A percentile compares a stretch with the other conserved stretches of the same genome.
Evolutionary conservation across 192 early-diverging fungal species (phyloP).

Genomic region (Lobosporangium transversale): DNA sequence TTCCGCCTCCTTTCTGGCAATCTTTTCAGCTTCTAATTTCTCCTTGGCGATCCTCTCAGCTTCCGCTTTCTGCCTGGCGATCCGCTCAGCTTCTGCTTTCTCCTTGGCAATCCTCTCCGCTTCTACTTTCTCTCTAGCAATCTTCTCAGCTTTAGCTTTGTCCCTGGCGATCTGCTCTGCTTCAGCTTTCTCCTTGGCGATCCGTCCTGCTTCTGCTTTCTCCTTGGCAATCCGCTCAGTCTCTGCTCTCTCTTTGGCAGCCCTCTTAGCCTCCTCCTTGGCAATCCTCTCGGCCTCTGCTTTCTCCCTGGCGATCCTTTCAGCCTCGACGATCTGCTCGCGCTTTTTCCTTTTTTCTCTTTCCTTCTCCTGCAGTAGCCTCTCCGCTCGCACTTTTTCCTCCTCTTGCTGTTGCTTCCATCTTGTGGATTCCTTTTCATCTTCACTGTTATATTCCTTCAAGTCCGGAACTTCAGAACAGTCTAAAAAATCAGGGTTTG

Average conservation of each 20-base stretch:
- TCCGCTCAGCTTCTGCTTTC: not conserved
- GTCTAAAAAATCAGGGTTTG: too few relatives aligned
- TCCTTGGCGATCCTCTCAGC: not conserved
- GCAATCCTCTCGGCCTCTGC: not conserved
- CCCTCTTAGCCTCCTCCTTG: constrained; percentile 7
- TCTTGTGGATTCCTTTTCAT: too few relatives aligned
- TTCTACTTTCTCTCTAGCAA: not conserved
- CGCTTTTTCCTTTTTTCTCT: too few relatives aligned
- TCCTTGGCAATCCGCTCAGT: not conserved
- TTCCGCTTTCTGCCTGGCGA: not conserved
- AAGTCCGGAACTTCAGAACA: too few relatives aligned
- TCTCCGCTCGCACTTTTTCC: too few relatives aligned
- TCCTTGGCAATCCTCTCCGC: too few relatives aligned
- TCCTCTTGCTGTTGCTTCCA: too few relatives aligned
- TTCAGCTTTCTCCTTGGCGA: constrained; percentile 3
- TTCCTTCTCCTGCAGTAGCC: too few relatives aligned
- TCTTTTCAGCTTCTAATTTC: not conserved
- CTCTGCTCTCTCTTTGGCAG: not conserved
- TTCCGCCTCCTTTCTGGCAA: not conserved
- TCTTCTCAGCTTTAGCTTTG: not conserved
- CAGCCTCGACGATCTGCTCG: too few relatives aligned
- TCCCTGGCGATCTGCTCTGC: not conserved
- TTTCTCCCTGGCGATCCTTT: not conserved
- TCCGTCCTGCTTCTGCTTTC: not conserved
- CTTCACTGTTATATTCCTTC: too few relatives aligned